Base-by-base conservation (phyloP, 2,329 filamentous ascomycete species). In the Curvularia sp. region DNA sequence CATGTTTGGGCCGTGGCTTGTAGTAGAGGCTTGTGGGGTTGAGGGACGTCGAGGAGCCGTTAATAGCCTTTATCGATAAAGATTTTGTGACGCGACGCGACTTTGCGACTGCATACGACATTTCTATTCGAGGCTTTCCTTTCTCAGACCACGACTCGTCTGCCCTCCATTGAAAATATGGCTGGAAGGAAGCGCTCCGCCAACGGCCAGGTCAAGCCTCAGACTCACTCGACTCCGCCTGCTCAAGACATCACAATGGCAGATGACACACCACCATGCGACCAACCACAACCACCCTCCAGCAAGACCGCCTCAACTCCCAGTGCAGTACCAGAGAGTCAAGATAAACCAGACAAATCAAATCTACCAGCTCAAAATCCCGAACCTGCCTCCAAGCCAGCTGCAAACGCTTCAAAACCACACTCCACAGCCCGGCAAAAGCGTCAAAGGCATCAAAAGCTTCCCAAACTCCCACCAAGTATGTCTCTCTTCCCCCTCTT, bases 121-220 rank as follows among this genome's bases (percentile, higher is more conserved):
- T 22, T 18, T 38, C 6, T 22, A 20, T 13, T 28, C 47, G 20
- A 24, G 4, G 15, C 8, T 24, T 30, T 15, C 2, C 5, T 31
- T 26, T 30, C 9, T 13, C 42, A 20, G 24, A 28, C 42, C 42
- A 28, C 42, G 24, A 44, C 42, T 44, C n/a, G 26, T n/a, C 10
- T 30, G n/a, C 12, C 12, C n/a, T 26, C 31, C 20, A 22, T 28
- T 15, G 28, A 53, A 47, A 54, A 18, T 10, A 70, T 66, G 64
- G 59, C 66, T 52, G 67, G 64, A 41, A 67, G 70, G 49, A 75
- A 75, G 44, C 58, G 72, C 41, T 68, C 68, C 0, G 53, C 56
- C 6, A 63, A 61, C 41, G 72, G 73, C 24, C 58, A 67, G 18
- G 63, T 63, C 42, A 73, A 72, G 49, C 38, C 57, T 8, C 46